Base-by-base conservation (phyloP, 1,139 yeast species). In the Hemisphaericaspora subhashii region DNA sequence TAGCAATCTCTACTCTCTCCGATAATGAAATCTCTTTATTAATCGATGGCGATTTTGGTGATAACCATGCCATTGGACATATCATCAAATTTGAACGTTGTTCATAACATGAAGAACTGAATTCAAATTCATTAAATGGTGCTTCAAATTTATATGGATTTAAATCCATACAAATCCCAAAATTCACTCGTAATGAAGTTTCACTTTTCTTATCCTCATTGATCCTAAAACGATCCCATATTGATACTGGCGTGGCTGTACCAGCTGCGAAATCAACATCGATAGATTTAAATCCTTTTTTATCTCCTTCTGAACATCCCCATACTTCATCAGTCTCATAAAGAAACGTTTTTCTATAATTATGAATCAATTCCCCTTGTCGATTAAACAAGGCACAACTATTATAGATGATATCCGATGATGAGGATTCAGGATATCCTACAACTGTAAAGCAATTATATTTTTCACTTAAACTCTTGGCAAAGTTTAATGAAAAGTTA, bases 101-200 rank as follows among this genome's bases (percentile, higher is more conserved):
- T 1, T 62, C 53, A 24, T 66, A 57, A 43, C 87, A 81, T 37
- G 72, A 67, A 21, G 62, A 57, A 0, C 90, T 75, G 59, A 86
- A 87, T 57, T 90, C 97, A 56, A 75, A 88, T 25, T 68, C 72
- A 31, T 74, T 70, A 60, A 86, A 88, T 1, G 95, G 89, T 1
- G 95, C 89, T 48, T 77, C 70, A 57, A 89, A 90, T 55, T 85
- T 74, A 58, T 86, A 85, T 0, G 97, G 96, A 57, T 87, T 89
- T 46, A 90, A 62, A 59, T 89, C 98, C 98, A 89, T 90, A 58
- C 97, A 90, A n/a, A 90, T 88, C 0, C 96, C 97, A 41, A 89
- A 70, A 32, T 81, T 75, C 0, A 84, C 64, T 10, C 59, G 60
- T 28, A 76, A 42, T 28, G 41, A 31, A 3, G 40, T 39, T 10